Evolutionary conservation across 768 basidiomycete genomes (phyloP).

Genomic region (Agrocybe chaxingu): DNA sequence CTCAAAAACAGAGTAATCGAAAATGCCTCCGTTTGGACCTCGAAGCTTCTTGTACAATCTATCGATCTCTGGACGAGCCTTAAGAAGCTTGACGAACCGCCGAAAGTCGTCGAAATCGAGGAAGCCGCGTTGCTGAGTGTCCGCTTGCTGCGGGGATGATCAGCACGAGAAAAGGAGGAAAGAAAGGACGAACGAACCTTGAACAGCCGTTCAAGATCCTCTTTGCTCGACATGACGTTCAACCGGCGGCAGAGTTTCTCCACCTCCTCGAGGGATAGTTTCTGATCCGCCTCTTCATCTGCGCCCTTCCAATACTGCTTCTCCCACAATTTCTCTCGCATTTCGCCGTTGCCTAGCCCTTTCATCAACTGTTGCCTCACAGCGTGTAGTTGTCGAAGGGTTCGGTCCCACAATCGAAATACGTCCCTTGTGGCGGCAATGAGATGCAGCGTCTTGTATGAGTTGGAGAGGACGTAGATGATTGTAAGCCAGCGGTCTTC

Average conservation of each 20-base stretch:
- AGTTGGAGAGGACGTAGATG: constrained; percentile 74
- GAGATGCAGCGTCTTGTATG: constrained; percentile 85
- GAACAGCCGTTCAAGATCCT: constrained; percentile 61
- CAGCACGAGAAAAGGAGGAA: constrained; percentile 1
- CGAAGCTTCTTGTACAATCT: constrained; percentile 50
- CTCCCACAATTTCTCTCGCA: constrained; percentile 77
- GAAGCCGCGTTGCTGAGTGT: constrained; percentile 47
- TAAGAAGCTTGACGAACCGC: constrained; percentile 80
- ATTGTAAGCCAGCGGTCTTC: constrained; percentile 86
- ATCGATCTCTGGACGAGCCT: constrained; percentile 79
- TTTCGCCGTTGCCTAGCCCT: constrained; percentile 64
- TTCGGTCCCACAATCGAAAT: constrained; percentile 56
- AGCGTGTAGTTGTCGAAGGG: constrained; percentile 62
- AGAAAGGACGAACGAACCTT: constrained; percentile 33
- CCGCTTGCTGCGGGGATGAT: constrained; percentile 55
- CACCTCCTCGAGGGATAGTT: constrained; percentile 71
- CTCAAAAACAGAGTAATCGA: constrained; percentile 41
- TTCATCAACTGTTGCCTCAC: constrained; percentile 75
- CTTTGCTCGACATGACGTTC: constrained; percentile 61
- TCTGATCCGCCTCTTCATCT: constrained; percentile 57
- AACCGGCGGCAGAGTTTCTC: constrained; percentile 69
- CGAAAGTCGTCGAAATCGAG: constrained; percentile 85
- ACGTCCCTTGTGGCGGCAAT: constrained; percentile 61
- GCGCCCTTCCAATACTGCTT: constrained; percentile 81
- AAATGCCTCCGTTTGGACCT: constrained; percentile 25